Conservation (phyloP, 129 eudicot species). For the Chrysanthemum makinoi region DNA sequence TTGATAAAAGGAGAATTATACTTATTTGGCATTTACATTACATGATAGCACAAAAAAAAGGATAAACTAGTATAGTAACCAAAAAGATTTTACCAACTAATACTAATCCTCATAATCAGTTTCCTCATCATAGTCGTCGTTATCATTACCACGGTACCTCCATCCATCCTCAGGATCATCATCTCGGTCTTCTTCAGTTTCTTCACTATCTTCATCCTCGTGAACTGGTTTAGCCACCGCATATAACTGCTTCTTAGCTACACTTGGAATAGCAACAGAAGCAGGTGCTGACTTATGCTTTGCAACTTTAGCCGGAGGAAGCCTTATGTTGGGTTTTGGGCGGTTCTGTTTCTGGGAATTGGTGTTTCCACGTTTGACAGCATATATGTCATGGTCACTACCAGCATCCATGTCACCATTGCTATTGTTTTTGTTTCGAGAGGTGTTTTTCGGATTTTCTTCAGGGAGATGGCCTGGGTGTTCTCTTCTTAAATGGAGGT, state of each 20-base stretch:
- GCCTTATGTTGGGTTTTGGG: conserved; percentile 64
- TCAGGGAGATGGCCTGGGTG: conserved; percentile 92
- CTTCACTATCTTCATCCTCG: conserved; percentile 95
- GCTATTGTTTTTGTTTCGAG: conserved; percentile 35
- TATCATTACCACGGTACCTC: conserved; percentile 58
- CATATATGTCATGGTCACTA: conserved; percentile 75
- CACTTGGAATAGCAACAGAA: conserved; percentile 25
- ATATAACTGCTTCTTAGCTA: conserved; percentile 52
- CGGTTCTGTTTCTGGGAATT: conserved; percentile 58
- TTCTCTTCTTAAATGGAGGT: conserved; percentile 83
- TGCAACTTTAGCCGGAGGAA: conserved; percentile 64
- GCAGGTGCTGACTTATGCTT: conserved; percentile 51
- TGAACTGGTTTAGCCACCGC: conserved; percentile 39
- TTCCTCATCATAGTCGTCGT: conserved; percentile 82
- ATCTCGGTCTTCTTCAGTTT: conserved; percentile 82
- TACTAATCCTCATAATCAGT: conserved; percentile 80
- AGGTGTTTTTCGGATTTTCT: conserved; percentile 53
- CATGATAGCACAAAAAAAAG: conserved; percentile 14
- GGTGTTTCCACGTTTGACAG: conserved; percentile 48
- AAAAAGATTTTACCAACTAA: neutral
- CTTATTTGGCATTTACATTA: conserved; percentile 20
- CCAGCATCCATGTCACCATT: conserved; percentile 78
- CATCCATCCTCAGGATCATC: conserved; percentile 70
- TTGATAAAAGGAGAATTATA: no score
- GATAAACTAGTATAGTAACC: conserved; percentile 11